These are phyloP conservation scores for Botrytis galanthina DNA, from an alignment of 2,329 filamentous ascomycete species.

Conservation along the genomic window DNA sequence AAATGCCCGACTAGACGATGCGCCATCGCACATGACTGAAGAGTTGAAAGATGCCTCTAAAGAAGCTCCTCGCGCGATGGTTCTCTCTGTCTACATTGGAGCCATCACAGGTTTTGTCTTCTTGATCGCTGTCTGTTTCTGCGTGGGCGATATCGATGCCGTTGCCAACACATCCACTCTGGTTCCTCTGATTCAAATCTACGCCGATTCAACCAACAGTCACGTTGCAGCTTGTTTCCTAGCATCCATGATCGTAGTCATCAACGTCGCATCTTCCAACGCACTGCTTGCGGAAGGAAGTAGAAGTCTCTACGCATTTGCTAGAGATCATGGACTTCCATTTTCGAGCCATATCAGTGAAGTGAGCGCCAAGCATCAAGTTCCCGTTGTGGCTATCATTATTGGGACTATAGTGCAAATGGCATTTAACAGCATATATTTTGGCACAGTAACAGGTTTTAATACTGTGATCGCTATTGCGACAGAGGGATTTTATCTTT, in stretches of 20 bases:
- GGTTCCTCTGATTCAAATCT: conserved; percentile 52
- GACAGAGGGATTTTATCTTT: conserved; percentile 58
- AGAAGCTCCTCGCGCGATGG: conserved; percentile 50
- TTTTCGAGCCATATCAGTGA: conserved; percentile 48
- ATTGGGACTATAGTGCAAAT: conserved; percentile 49
- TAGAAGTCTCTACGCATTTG: conserved; percentile 46
- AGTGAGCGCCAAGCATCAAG: conserved; percentile 46
- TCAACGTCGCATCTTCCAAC: conserved; percentile 43
- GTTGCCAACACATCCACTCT: conserved; percentile 45
- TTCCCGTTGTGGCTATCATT: conserved; percentile 51
- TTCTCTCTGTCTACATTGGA: conserved; percentile 48
- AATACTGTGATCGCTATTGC: conserved; percentile 56
- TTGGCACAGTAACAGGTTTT: conserved; percentile 54
- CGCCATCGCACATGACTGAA: conserved; percentile 53
- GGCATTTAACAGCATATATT: conserved; percentile 54
- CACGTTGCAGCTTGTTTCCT: conserved; percentile 48
- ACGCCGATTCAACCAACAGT: conserved; percentile 46
- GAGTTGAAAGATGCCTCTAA: conserved; percentile 52
- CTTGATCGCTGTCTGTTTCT: conserved; percentile 50
- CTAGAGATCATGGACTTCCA: conserved; percentile 52
- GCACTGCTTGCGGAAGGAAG: conserved; percentile 41
- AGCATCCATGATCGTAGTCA: conserved; percentile 45
- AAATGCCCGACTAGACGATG: conserved; percentile 40
- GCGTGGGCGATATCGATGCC: conserved; percentile 48
- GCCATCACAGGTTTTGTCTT: conserved; percentile 49